Evolutionary conservation across 2,329 filamentous ascomycete species (phyloP), one percentile per base, ranked within the genome.

Genomic region (Mycosphaerelloides madeirae): DNA sequence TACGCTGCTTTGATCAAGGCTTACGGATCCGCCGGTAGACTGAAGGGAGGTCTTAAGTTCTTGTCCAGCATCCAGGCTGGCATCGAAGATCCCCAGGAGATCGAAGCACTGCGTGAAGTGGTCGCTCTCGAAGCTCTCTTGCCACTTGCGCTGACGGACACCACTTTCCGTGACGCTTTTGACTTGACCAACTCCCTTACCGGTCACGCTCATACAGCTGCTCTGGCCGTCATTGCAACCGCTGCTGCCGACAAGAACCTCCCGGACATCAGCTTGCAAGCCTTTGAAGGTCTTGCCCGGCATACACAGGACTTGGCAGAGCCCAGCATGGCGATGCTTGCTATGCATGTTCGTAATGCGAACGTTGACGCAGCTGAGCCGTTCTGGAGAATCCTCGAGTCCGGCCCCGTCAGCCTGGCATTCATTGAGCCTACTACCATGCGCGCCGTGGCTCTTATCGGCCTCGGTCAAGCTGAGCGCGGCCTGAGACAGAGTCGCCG

Each of bases 1-100:
- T 97, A 98, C 62, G 88, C 90, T 18, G 79, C 91, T n/a, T 75
- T 98, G 42, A 84, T 97, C 68, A 87, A 87, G 56, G 89, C 89
- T 1, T 97, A 97, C 60, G 79, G 94, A 44, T 75, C 83, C 33
- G 89, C 84, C 49, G 85, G 87, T 58, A 87, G 91, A 68, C 68
- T 84, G 29, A 83, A 87, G 31, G 87, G 87, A 31, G 93, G 87
- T 31, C 77, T 85, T 66, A 87, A 85, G 60, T 97, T 98, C 65
- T 84, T 93, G 63, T 75, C 85, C 56, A 89, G 84, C 65, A 84
- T 98, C 48, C 75, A 86, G 13, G 71, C 77, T 16, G 75, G 70
- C 0, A 73, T 79, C 38, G 63, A 70, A 28, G 66, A 68, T 11
- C 67, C 74, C 6, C 57, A 67, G 31, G 60, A 64, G 35, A 48